These are phyloP conservation scores for Oryza nivara DNA, from an alignment of 176 grass and related monocot genomes.

Conservation along the genomic window DNA sequence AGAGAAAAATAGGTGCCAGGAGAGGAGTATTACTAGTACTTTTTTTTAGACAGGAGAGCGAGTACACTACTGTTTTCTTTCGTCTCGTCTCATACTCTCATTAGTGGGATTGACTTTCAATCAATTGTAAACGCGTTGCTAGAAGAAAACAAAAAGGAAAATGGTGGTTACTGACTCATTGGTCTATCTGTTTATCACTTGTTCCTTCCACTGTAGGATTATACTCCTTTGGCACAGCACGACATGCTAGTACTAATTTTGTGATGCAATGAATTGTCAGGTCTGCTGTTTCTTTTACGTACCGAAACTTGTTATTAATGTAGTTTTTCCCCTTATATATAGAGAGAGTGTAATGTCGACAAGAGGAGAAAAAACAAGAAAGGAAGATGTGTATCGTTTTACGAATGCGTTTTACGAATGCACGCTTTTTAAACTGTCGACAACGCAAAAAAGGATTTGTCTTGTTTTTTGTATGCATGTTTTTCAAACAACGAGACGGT, in stretches of 20 bases:
- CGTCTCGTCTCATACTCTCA: background rate
- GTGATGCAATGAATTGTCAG: background rate
- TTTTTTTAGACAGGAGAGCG: background rate
- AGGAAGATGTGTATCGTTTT: too few relatives aligned
- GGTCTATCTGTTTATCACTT: background rate
- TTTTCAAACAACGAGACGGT: too few relatives aligned
- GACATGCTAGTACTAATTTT: background rate
- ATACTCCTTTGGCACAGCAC: too few relatives aligned
- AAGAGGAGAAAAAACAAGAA: too few relatives aligned
- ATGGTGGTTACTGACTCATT: background rate
- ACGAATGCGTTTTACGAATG: too few relatives aligned
- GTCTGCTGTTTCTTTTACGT: background rate
- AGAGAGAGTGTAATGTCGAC: too few relatives aligned
- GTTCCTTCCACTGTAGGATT: background rate
- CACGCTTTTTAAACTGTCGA: too few relatives aligned
- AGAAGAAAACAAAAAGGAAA: background rate
- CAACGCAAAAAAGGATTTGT: too few relatives aligned
- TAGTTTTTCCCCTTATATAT: too few relatives aligned
- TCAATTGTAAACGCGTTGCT: conserved; percentile 44
- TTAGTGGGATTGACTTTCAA: background rate
- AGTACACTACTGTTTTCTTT: background rate
- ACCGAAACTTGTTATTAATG: too few relatives aligned
- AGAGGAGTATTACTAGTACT: background rate
- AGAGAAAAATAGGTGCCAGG: conserved; percentile 10
- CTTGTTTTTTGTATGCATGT: too few relatives aligned